Evolutionary conservation across 257 asterid species (phyloP), one percentile per base, ranked within the genome.

Genomic region (Coffea canephora): DNA sequence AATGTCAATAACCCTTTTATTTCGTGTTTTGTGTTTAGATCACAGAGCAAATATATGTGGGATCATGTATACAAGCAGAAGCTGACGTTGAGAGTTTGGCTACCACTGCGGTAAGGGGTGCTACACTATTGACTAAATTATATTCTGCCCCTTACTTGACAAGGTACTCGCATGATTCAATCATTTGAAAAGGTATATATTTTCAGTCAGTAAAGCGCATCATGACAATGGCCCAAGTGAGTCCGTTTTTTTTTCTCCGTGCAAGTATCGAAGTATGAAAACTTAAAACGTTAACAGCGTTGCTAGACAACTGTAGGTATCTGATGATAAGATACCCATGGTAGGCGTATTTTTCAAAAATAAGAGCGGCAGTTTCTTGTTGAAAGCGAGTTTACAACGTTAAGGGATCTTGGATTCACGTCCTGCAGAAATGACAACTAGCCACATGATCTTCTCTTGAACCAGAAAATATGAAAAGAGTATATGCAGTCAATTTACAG

Each of bases 41-140:
- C 86, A 96, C 99, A 11, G 99, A 96, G 86, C 99, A 96, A 87
- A 92, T 94, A 77, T 92, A 89, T 73, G 97, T 94, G 50, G 99
- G 99, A 45, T 96, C 99, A 43, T 96, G 99, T 76, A 91, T 96
- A 75, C 97, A 92, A 88, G 87, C 90, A 77, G 97, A 88, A 82
- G 86, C 91, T 82, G 96, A 94, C 84, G 93, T 92, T 74, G 88
- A 86, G 85, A 87, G 88, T 62, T 84, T 96, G 88, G 83, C 96
- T 70, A 83, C 86, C 74, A 78, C 84, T 79, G 92, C 82, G 80
- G 99, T 96, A 81, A 89, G 93, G 80, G 80, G 69, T 85, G 48
- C 77, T 72, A 52, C 57, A 41, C 65, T 80, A 69, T n/a, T 68
- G 54, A 46, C 52, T 78, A 15, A 52, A 23, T 55, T 69, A 34